These are phyloP conservation scores for Ogataea salicorniae DNA, from an alignment of 805 yeast genomes.

Conservation along the genomic window DNA sequence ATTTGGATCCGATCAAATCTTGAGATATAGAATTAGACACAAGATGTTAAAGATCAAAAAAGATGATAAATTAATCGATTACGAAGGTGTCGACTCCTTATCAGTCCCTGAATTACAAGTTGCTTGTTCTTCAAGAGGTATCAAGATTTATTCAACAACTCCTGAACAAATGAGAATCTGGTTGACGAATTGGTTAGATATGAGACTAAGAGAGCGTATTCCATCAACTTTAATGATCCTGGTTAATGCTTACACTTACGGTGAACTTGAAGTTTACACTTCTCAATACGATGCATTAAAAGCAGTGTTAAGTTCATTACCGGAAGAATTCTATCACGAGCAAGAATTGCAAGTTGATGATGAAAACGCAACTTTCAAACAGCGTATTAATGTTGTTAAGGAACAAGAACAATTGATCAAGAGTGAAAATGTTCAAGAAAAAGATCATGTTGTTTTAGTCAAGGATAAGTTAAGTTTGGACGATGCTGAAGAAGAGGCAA, in stretches of 20 bases:
- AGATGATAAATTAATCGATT: constrained; percentile 86
- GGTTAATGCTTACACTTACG: constrained; percentile 84
- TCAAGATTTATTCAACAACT: constrained; percentile 70
- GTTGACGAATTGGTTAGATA: constrained; percentile 78
- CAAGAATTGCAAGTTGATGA: constrained; percentile 83
- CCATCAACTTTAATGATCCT: constrained; percentile 85
- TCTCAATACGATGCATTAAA: constrained; percentile 71
- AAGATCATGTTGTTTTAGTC: constrained; percentile 50
- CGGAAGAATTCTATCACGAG: constrained; percentile 93
- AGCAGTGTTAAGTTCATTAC: constrained; percentile 84
- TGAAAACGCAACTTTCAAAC: constrained; percentile 59
- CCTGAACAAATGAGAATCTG: constrained; percentile 75
- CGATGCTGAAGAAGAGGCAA: constrained; percentile 29
- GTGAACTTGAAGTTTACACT: constrained; percentile 55
- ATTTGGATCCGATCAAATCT: constrained; percentile 83
- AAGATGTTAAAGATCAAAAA: constrained; percentile 79
- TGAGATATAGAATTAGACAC: constrained; percentile 89
- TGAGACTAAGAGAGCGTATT: constrained; percentile 78
- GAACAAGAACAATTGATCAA: constrained; percentile 81
- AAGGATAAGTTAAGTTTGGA: constrained; percentile 60
- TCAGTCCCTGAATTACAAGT: constrained; percentile 77
- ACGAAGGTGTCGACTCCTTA: constrained; percentile 84
- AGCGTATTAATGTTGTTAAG: constrained; percentile 64
- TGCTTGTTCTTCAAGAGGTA: constrained; percentile 93
- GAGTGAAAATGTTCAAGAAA: constrained; percentile 85